These are phyloP conservation scores for Penicillium crystallinum DNA, from an alignment of 495 filamentous ascomycete species.

Conservation along the genomic window DNA sequence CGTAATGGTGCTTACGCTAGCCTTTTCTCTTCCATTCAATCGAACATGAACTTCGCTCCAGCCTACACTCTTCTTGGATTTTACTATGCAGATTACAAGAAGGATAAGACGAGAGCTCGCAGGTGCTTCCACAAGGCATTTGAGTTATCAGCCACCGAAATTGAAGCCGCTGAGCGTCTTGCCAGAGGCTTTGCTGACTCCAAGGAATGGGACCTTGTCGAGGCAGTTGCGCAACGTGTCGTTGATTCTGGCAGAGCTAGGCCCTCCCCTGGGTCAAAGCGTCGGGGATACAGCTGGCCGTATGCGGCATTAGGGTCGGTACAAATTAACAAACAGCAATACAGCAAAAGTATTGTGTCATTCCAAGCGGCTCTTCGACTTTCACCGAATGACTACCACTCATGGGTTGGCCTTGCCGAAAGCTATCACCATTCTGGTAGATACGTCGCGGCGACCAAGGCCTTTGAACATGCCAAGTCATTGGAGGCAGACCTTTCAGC, in stretches of 20 bases:
- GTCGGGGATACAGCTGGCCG: constrained; percentile 90
- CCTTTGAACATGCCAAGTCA: constrained; percentile 73
- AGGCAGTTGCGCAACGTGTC: constrained; percentile 83
- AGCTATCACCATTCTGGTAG: constrained; percentile 91
- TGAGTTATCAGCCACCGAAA: constrained; percentile 82
- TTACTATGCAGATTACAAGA: constrained; percentile 89
- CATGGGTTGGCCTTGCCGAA: constrained; percentile 93
- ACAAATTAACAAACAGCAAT: constrained; percentile 92
- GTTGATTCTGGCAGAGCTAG: constrained; percentile 87
- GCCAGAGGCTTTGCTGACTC: constrained; percentile 80
- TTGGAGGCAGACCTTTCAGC: constrained; percentile 47
- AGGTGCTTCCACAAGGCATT: constrained; percentile 97
- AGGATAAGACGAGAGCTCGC: constrained; percentile 75
- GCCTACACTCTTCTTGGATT: constrained; percentile 91
- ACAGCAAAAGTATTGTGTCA: constrained; percentile 75
- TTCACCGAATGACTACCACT: constrained; percentile 80
- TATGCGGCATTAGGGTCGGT: constrained; percentile 95
- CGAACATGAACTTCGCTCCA: constrained; percentile 84
- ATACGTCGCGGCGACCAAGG: constrained; percentile 87
- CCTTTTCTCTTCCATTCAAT: constrained; percentile 79
- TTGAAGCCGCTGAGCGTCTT: constrained; percentile 81
- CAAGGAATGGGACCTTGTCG: constrained; percentile 93
- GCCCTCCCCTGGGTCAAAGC: constrained; percentile 84
- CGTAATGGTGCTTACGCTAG: constrained; percentile 73
- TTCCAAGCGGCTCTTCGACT: constrained; percentile 89